Base-by-base conservation (phyloP, 1,284 basidiomycete species). In the Sporisorium graminicola region DNA sequence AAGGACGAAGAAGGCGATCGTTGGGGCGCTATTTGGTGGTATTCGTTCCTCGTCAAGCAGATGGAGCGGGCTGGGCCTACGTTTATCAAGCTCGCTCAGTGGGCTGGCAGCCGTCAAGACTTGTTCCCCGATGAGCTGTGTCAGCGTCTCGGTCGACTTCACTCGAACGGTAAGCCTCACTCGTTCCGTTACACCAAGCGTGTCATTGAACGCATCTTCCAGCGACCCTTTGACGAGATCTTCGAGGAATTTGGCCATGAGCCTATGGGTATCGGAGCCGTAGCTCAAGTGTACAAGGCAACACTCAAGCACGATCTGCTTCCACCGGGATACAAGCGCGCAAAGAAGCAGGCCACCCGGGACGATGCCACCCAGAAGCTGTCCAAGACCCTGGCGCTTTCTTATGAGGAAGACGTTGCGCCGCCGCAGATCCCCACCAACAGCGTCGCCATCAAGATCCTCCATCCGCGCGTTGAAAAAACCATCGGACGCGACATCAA, bases 71-170 rank as follows among this genome's bases (percentile, higher is more conserved):
- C 96, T 6, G 97, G 97, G 0, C 97, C 97, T 4, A 97, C 95
- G 0, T 99, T 99, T 85, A 94, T 94, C 87, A 99, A 99, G 93
- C 90, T 99, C 56, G 94, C 94, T 1, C 97, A 99, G 89, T 99
- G 97, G 97, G 97, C 97, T 1, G 97, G 93, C 6, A 95, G 95
- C 29, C 90, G 97, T 58, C 92, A 92, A 51, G 97, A 99, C 86
- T 88, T 99, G 6, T 99, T 99, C 87, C 94, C 97, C 1, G 89
- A 91, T n/a, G 87, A 90, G n/a, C 90, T 99, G 5, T 99, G 97
- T 86, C 89, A 93, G 64, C 90, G 90, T 71, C 89, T 99, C 80
- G 94, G 93, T 52, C 90, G 91, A 61, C 88, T 98, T 16, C 97
- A 99, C 85, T 98, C 95, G 3, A 92, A 90, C 77, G 94, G 92